Percentiles rank a stretch among this genome's conserved stretches.
phyloP scores from a whole-genome alignment of 805 yeast genomes.

The Ogataea paradorogensis region DNA sequence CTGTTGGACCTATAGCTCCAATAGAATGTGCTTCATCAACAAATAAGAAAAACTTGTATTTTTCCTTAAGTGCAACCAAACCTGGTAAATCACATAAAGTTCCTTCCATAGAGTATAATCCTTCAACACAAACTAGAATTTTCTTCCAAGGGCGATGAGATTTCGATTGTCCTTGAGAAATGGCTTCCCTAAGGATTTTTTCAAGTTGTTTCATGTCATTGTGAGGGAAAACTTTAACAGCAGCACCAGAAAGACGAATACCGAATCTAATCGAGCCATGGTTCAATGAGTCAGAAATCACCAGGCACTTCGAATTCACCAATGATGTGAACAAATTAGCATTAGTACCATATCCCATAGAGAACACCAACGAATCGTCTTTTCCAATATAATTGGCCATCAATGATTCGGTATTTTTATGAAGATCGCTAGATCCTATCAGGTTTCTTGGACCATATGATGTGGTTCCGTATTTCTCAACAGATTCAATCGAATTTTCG shows the following conservation, averaged over 20 bases:
- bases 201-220: constrained; percentile 84
- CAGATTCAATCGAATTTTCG: constrained; percentile 61
- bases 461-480: constrained; percentile 71
- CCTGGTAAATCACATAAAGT: constrained; percentile 79
- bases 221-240: constrained; percentile 88
- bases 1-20: constrained; percentile 96
- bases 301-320: constrained; percentile 83
- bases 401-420: constrained; percentile 65
- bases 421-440: constrained; percentile 76
- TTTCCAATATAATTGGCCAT: constrained; percentile 87
- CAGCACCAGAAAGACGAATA: constrained; percentile 86
- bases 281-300: constrained; percentile 90
- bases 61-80: constrained; percentile 67
- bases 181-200: constrained; percentile 72
- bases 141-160: constrained; percentile 96
- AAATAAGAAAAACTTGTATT: constrained; percentile 84
- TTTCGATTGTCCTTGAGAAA: constrained; percentile 92
- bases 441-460: constrained; percentile 73
- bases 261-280: constrained; percentile 97
- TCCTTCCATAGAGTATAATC: constrained; percentile 91
- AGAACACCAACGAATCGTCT: constrained; percentile 79
- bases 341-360: constrained; percentile 96
- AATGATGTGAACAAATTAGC: constrained; percentile 81
- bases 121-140: constrained; percentile 83
- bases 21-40: constrained; percentile 98